Evolutionary conservation across 2,329 filamentous ascomycete species (phyloP).

Genomic region (Niveomyces coronatus): DNA sequence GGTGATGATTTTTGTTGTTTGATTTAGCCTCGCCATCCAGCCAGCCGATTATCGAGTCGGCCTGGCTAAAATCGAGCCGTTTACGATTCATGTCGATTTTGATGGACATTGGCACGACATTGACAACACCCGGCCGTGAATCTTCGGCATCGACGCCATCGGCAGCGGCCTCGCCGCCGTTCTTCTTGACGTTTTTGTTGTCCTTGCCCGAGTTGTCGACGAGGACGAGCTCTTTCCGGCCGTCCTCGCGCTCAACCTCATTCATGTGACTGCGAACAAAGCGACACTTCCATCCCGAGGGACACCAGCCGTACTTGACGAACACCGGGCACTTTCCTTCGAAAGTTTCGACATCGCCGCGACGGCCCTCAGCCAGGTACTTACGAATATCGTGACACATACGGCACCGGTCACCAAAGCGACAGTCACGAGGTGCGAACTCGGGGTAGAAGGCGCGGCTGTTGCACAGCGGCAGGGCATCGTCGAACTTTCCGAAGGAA

Average conservation of each 20-base stretch:
- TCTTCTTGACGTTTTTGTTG: conserved; percentile 4
- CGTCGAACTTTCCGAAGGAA: conserved; percentile 68
- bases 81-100: conserved; percentile 70
- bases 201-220: conserved; percentile 30
- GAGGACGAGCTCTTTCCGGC: conserved; percentile 70
- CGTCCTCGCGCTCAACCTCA: conserved; percentile 69
- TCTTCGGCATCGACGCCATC: conserved; percentile 35
- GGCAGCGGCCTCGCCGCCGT: conserved; percentile 17
- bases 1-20: conserved; percentile 30
- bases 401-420: conserved; percentile 70
- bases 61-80: conserved; percentile 57
- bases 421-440: conserved; percentile 70
- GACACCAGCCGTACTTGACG: conserved; percentile 64
- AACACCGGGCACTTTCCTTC: conserved; percentile 73
- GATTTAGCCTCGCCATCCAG: conserved; percentile 51
- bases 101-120: conserved; percentile 56
- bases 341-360: conserved; percentile 68
- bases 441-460: conserved; percentile 62
- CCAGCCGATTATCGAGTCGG: conserved; percentile 71
- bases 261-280: conserved; percentile 81
- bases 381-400: conserved; percentile 74
- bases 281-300: conserved; percentile 86
- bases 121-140: conserved; percentile 58
- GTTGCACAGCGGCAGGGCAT: conserved; percentile 68
- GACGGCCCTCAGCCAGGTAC: conserved; percentile 75